Evolutionary conservation across 1,139 yeast species (phyloP).

Genomic region (Yarrowia galli): DNA sequence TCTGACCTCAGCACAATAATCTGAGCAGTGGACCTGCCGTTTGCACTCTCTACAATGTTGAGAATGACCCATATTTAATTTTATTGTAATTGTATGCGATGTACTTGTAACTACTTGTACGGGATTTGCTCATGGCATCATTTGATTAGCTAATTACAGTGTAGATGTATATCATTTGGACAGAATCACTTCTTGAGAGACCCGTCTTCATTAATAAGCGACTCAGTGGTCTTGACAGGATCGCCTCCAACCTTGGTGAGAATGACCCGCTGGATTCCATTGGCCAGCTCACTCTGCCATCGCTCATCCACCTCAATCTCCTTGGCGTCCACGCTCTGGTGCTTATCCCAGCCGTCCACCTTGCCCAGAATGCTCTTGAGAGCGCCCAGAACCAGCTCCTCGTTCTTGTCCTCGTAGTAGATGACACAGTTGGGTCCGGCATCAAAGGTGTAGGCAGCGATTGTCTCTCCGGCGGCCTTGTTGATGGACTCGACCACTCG

Average conservation of each 20-base stretch:
- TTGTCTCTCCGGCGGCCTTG: constrained; percentile 61
- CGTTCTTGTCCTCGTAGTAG: constrained; percentile 80
- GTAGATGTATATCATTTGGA: no score
- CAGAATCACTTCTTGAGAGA: constrained; percentile 10
- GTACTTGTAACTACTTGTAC: no score
- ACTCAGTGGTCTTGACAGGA: constrained; percentile 53
- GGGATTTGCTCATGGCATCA: no score
- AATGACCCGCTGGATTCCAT: constrained; percentile 82
- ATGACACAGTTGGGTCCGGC: constrained; percentile 99
- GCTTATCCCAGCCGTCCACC: constrained; percentile 75
- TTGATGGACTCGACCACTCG: constrained; percentile 83
- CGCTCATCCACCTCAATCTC: constrained; percentile 52
- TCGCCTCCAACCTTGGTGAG: constrained; percentile 88
- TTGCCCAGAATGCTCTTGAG: constrained; percentile 56
- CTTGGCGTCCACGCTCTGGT: constrained; percentile 43
- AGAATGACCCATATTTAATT: constrained; percentile 20
- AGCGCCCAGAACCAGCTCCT: constrained; percentile 60
- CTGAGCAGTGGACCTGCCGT: no score
- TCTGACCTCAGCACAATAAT: no score
- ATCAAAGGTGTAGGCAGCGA: constrained; percentile 96
- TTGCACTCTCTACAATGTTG: no score
- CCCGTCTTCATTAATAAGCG: constrained; percentile 14
- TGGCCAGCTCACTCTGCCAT: constrained; percentile 61
- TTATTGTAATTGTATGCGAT: constrained; percentile 15
- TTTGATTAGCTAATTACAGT: neutral